These are phyloP conservation scores for Trypanosoma melophagium DNA, from an alignment of 208 protist species.

Conservation along the genomic window DNA sequence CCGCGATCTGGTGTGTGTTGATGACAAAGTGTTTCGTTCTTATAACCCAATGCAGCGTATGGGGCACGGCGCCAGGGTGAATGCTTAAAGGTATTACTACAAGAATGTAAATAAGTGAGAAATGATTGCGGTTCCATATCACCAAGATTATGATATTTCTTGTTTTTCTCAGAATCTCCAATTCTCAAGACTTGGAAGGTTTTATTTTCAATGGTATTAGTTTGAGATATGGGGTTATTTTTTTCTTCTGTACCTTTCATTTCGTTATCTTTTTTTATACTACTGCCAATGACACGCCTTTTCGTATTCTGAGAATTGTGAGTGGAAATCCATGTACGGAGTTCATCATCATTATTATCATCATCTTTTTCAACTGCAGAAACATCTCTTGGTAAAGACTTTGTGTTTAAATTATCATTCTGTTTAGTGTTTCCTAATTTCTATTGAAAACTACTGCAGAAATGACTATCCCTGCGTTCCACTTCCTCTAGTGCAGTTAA, in stretches of 20 bases:
- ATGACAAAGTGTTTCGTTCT: slow-evolving; percentile 11
- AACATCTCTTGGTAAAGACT: not conserved
- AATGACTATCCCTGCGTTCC: too few species aligned
- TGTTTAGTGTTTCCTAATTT: not conserved
- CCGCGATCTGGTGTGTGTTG: slow-evolving; percentile 14
- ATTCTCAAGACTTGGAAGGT: too few species aligned
- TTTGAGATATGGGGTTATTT: too few species aligned
- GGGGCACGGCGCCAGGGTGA: slow-evolving; percentile 6
- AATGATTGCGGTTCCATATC: not conserved
- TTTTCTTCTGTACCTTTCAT: too few species aligned
- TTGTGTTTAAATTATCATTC: too few species aligned
- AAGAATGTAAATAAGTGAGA: not conserved
- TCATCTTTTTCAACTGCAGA: not conserved
- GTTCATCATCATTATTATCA: not conserved
- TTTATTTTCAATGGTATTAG: too few species aligned
- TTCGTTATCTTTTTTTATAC: too few species aligned
- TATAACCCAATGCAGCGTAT: not conserved
- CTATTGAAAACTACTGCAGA: too few species aligned
- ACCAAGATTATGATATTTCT: not conserved
- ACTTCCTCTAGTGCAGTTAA: not conserved
- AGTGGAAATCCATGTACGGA: too few species aligned
- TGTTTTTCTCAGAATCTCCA: too few species aligned
- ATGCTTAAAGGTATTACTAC: not conserved
- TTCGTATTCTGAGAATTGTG: too few species aligned
- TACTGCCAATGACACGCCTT: too few species aligned